These are phyloP conservation scores for Claviceps quebecensis DNA, from an alignment of 2,329 filamentous ascomycete species.

Conservation along the genomic window DNA sequence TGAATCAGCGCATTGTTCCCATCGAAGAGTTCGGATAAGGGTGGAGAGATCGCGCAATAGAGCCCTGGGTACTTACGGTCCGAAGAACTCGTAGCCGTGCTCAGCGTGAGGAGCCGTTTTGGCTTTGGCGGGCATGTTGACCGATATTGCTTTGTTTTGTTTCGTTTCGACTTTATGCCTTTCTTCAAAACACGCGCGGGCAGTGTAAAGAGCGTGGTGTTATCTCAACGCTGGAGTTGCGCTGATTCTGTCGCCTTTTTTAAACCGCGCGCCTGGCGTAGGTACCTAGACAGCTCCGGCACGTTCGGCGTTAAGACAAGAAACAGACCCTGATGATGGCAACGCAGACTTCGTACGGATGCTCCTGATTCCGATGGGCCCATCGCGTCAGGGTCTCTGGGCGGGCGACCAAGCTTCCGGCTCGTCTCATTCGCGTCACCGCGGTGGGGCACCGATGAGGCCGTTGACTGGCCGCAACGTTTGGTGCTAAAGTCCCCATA, in stretches of 20 bases:
- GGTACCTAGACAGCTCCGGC: not conserved
- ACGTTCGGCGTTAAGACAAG: not conserved
- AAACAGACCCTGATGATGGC: not conserved
- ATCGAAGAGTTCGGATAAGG: not conserved
- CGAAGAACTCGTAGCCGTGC: slow-evolving; percentile 38
- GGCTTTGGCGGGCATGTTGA: slow-evolving; percentile 19
- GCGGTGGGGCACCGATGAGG: not conserved
- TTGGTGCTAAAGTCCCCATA: no score
- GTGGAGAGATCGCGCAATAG: not conserved
- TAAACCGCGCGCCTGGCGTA: not conserved
- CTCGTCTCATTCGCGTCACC: slow-evolving; percentile 12
- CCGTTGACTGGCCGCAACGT: not conserved
- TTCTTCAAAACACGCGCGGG: not conserved
- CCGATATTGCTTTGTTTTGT: not conserved
- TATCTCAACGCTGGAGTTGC: not conserved
- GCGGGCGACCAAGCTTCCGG: slow-evolving; percentile 9
- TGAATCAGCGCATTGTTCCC: not conserved
- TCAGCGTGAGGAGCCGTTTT: slow-evolving; percentile 14
- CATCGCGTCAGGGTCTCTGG: slow-evolving; percentile 8
- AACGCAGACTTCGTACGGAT: not conserved
- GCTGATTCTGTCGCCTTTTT: not conserved
- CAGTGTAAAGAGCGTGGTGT: not conserved
- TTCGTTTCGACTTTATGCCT: not conserved
- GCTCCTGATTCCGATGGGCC: slow-evolving; percentile 1
- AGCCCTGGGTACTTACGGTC: slow-evolving; percentile 27